Conservation (phyloP, 441 rosid genomes). For the Omphalea diandra region DNA sequence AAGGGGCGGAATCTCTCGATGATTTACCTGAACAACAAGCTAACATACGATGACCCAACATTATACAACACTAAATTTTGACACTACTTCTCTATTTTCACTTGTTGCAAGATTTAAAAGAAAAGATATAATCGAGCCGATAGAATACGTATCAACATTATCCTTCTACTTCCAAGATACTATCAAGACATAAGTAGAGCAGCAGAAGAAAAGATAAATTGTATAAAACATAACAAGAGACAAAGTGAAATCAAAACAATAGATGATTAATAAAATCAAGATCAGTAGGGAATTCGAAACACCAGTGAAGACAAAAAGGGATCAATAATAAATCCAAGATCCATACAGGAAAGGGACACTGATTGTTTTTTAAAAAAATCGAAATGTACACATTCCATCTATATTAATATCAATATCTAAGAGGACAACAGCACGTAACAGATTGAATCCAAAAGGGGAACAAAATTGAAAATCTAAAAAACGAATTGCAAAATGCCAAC, state of each 20-base stretch:
- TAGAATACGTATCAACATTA: background rate
- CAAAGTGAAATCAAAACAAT: constrained; percentile 15
- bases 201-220: constrained; percentile 7
- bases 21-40: background rate
- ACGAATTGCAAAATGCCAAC: constrained; percentile 5
- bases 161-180: background rate
- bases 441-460: background rate
- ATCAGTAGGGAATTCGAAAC: too few relatives aligned
- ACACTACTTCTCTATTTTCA: background rate
- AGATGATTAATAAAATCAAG: constrained; percentile 12
- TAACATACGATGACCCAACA: constrained; percentile 3
- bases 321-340: constrained; percentile 19
- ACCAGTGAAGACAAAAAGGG: constrained; percentile 20
- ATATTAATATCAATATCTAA: background rate
- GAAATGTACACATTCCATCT: background rate
- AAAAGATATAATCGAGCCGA: background rate
- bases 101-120: background rate
- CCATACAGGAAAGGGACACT: constrained; percentile 26
- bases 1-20: background rate
- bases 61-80: background rate
- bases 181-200: background rate
- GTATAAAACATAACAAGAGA: constrained; percentile 18
- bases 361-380: constrained; percentile 13
- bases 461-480: background rate
- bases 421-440: background rate